A percentile compares a stretch with the other conserved stretches of the same genome.
Conservation (phyloP, 139 green algal genomes). For the Coelastrella sp. region DNA sequence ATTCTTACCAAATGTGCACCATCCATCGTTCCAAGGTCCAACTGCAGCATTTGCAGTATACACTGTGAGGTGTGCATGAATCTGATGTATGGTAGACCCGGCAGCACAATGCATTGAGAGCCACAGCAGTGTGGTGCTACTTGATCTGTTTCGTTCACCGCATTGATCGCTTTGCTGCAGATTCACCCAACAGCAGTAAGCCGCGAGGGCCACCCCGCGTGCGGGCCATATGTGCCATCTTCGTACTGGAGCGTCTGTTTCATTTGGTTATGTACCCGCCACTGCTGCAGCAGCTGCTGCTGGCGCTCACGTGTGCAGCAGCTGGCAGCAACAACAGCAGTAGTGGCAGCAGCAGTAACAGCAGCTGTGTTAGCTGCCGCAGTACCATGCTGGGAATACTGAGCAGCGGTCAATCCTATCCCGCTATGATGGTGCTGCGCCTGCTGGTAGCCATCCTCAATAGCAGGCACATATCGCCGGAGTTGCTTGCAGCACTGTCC, state of each 20-base stretch:
- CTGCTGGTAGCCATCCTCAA: slow-evolving; percentile 55
- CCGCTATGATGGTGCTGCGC: slow-evolving; percentile 49
- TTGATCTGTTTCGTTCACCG: too few species aligned
- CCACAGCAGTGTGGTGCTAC: too few species aligned
- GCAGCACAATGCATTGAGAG: too few species aligned
- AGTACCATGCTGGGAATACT: slow-evolving; percentile 37
- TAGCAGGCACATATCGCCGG: slow-evolving; percentile 33
- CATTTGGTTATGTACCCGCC: slow-evolving; percentile 65
- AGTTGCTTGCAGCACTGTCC: slow-evolving; percentile 53
- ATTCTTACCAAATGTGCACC: too few species aligned
- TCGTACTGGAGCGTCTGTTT: slow-evolving; percentile 86
- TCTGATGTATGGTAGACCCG: too few species aligned
- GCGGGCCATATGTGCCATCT: slow-evolving; percentile 61
- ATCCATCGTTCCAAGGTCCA: too few species aligned
- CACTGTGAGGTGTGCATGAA: too few species aligned
- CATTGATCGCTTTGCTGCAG: too few species aligned
- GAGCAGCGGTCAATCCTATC: neutral
- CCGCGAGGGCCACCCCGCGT: neutral
- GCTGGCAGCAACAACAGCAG: neutral
- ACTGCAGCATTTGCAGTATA: too few species aligned
- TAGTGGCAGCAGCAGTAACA: slow-evolving; percentile 42
- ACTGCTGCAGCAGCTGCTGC: slow-evolving; percentile 66
- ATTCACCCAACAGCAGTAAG: neutral
- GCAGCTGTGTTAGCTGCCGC: slow-evolving; percentile 26
- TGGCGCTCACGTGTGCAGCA: slow-evolving; percentile 54